Conservation (phyloP, 2,329 filamentous ascomycete genomes). For the Juglanconis juglandina region DNA sequence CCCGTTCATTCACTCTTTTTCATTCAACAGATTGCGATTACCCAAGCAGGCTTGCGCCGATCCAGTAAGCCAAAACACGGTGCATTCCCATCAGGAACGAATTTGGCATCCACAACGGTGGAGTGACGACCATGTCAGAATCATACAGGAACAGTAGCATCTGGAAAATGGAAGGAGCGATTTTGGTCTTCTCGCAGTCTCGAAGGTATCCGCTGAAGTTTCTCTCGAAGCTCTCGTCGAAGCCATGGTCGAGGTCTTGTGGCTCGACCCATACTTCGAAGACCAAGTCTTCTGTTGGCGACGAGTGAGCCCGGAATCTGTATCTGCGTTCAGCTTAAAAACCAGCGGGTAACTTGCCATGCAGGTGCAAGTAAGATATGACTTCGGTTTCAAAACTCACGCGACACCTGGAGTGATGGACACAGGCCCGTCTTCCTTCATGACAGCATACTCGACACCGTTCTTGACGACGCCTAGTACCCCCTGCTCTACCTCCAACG, state of each 20-base stretch:
- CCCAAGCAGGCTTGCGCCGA: slow-evolving; percentile 12
- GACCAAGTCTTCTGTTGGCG: slow-evolving; percentile 7
- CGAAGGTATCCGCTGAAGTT: slow-evolving; percentile 4
- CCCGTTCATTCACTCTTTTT: not conserved
- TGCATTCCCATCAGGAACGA: slow-evolving; percentile 10
- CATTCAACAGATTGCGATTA: not conserved
- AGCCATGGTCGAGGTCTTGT: slow-evolving; percentile 12
- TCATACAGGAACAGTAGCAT: slow-evolving; percentile 12
- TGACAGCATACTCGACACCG: not conserved
- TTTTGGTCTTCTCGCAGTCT: slow-evolving; percentile 4
- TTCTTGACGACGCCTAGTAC: slow-evolving; percentile 8
- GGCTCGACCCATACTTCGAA: slow-evolving; percentile 14
- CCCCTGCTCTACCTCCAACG: slow-evolving; percentile 15
- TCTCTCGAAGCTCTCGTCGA: slow-evolving; percentile 16
- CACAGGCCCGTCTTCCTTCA: slow-evolving; percentile 3
- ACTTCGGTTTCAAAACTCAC: not conserved
- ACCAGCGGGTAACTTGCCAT: not conserved
- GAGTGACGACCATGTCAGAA: slow-evolving; percentile 6
- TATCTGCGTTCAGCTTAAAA: not conserved
- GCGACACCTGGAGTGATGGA: not conserved
- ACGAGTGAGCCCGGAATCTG: slow-evolving; percentile 4
- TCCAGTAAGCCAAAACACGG: slow-evolving; percentile 13
- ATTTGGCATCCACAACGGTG: slow-evolving; percentile 13
- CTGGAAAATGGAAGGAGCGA: slow-evolving; percentile 14
- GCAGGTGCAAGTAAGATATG: not conserved